Percentiles rank a stretch among this genome's conserved stretches.
These are phyloP conservation scores for Agrocybe praecox DNA, from an alignment of 768 basidiomycete genomes.

Conservation along the genomic window DNA sequence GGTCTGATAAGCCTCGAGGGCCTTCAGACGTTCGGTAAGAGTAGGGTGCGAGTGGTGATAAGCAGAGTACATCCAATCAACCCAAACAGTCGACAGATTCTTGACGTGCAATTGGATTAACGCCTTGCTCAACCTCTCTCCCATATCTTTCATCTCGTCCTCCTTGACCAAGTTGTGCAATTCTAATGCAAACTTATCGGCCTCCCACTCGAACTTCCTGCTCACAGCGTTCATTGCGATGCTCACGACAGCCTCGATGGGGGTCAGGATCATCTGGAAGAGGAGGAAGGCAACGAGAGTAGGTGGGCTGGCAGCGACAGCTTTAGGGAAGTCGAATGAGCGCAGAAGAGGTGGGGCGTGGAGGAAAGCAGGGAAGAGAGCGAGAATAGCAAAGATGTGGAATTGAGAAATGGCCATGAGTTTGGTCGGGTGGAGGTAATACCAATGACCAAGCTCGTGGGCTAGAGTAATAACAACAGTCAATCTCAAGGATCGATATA, in stretches of 20 bases:
- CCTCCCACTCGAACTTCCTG: constrained; percentile 90
- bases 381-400: constrained; percentile 86
- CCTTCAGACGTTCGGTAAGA: constrained; percentile 84
- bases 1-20: constrained; percentile 68
- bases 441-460: constrained; percentile 98
- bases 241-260: constrained; percentile 72
- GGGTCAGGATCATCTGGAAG: constrained; percentile 88
- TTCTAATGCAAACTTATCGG: constrained; percentile 85
- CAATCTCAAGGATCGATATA: background rate
- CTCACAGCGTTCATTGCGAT: constrained; percentile 82
- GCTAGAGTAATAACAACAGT: constrained; percentile 41
- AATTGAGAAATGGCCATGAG: constrained; percentile 84
- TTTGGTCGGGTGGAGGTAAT: constrained; percentile 87
- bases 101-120: constrained; percentile 87
- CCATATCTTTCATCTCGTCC: constrained; percentile 80
- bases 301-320: constrained; percentile 66
- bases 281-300: constrained; percentile 86
- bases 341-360: constrained; percentile 76
- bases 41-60: constrained; percentile 98
- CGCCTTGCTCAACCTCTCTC: constrained; percentile 80
- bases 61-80: constrained; percentile 94
- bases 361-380: constrained; percentile 89
- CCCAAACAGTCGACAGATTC: constrained; percentile 92
- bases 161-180: constrained; percentile 54
- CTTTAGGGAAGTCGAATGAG: constrained; percentile 78